Conservation (phyloP, 495 filamentous ascomycete species). For the Glonium stellatum region DNA sequence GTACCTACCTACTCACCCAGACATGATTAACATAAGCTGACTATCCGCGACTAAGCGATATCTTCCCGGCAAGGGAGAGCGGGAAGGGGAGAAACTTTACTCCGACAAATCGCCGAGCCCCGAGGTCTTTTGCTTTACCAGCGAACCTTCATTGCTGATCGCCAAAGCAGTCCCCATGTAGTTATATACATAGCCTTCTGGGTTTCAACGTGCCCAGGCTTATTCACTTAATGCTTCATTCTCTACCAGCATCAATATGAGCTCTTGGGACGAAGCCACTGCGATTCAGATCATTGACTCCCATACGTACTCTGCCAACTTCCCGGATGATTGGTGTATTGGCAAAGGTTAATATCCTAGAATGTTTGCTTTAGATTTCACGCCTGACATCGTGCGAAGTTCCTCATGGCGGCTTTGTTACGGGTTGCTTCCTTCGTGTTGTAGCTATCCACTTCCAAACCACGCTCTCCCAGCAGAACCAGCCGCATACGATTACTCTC, state of each 20-base stretch:
- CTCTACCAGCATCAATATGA: background rate
- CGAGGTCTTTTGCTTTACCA: too few species aligned
- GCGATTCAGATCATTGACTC: conserved; percentile 47
- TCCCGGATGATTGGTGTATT: conserved; percentile 62
- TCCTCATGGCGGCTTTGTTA: conserved; percentile 76
- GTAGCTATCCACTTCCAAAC: conserved; percentile 57
- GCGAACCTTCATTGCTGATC: too few species aligned
- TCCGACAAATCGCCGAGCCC: too few species aligned
- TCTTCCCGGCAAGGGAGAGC: too few species aligned
- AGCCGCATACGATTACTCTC: conserved; percentile 57
- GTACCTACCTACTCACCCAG: too few species aligned
- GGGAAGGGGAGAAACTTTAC: too few species aligned
- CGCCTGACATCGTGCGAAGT: conserved; percentile 43
- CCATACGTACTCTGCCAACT: conserved; percentile 54
- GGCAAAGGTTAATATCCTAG: conserved; percentile 49
- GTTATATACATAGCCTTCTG: too few species aligned
- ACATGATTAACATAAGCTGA: too few species aligned
- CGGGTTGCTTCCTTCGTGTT: conserved; percentile 55
- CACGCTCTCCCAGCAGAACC: conserved; percentile 52
- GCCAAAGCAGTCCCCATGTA: too few species aligned
- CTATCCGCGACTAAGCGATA: too few species aligned
- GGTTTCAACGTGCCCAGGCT: too few species aligned
- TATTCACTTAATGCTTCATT: background rate
- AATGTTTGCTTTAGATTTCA: background rate
- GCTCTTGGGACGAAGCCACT: conserved; percentile 53